Conservation (phyloP, 2,329 filamentous ascomycete species). For the Drechslerella dactyloides region DNA sequence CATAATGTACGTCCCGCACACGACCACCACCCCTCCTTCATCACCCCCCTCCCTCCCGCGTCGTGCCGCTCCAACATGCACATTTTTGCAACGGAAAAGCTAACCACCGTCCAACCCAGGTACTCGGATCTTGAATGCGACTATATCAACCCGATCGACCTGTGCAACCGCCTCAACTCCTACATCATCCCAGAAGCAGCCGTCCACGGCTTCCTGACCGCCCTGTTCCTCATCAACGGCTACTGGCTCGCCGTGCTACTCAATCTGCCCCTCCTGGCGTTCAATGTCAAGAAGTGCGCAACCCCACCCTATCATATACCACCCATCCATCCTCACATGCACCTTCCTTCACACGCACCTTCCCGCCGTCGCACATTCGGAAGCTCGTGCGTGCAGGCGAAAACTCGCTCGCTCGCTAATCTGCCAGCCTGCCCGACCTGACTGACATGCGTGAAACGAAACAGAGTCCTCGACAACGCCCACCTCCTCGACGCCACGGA, state of each 20-base stretch:
- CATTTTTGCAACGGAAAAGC: neutral
- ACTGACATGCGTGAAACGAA: constrained; percentile 47
- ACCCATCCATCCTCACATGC: no score
- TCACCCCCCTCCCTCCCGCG: neutral
- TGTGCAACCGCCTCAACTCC: constrained; percentile 99
- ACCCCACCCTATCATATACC: constrained; percentile 5
- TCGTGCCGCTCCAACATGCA: neutral
- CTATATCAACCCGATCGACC: constrained; percentile 99
- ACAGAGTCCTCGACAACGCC: constrained; percentile 93
- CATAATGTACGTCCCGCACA: constrained; percentile 78
- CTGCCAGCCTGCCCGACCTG: no score
- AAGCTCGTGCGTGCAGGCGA: constrained; percentile 12
- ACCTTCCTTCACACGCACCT: neutral
- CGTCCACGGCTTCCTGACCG: constrained; percentile 93
- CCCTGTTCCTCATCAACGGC: constrained; percentile 96
- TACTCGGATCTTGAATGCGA: constrained; percentile 91
- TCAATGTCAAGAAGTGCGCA: constrained; percentile 96
- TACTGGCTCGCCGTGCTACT: constrained; percentile 95
- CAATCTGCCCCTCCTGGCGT: constrained; percentile 88
- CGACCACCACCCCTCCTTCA: constrained; percentile 2
- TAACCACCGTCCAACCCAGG: constrained; percentile 40
- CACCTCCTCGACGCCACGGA: constrained; percentile 97
- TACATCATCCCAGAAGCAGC: constrained; percentile 99
- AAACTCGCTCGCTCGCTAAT: constrained; percentile 29
- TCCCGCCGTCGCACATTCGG: constrained; percentile 1